phyloP scores from a whole-genome alignment of 768 basidiomycete genomes.

The Glaciozyma martinii region DNA sequence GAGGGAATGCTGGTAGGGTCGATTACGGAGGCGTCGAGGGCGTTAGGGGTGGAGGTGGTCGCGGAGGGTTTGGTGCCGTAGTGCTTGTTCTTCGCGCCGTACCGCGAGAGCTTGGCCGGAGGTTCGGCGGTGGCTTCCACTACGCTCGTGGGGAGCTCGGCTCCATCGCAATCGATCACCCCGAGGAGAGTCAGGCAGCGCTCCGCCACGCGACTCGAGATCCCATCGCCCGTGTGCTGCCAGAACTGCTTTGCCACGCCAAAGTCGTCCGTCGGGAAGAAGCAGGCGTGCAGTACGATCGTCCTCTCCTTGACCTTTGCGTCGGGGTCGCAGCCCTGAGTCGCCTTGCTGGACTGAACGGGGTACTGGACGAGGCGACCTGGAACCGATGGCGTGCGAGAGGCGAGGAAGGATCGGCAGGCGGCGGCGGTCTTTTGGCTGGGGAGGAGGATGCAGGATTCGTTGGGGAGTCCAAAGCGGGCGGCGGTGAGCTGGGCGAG shows the following conservation, averaged over 20 bases:
- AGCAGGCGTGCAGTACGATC: slow-evolving; percentile 66
- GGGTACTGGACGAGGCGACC: slow-evolving; percentile 64
- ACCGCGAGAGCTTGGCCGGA: background rate
- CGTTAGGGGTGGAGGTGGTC: slow-evolving; percentile 18
- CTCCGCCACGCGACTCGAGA: slow-evolving; percentile 80
- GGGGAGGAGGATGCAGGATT: slow-evolving; percentile 70
- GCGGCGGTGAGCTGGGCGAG: slow-evolving; percentile 66
- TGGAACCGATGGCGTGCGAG: slow-evolving; percentile 49
- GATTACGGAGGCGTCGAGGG: slow-evolving; percentile 8
- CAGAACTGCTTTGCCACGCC: slow-evolving; percentile 79
- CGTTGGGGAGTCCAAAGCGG: slow-evolving; percentile 63
- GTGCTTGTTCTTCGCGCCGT: slow-evolving; percentile 18
- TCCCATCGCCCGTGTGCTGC: slow-evolving; percentile 87
- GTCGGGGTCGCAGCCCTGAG: slow-evolving; percentile 17
- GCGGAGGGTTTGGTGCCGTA: slow-evolving; percentile 12
- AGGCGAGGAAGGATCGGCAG: slow-evolving; percentile 64
- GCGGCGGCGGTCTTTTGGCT: slow-evolving; percentile 61
- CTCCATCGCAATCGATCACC: slow-evolving; percentile 36
- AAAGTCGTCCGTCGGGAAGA: slow-evolving; percentile 59
- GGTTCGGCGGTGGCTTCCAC: background rate
- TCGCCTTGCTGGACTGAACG: slow-evolving; percentile 42
- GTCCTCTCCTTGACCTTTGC: slow-evolving; percentile 11
- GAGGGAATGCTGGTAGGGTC: background rate
- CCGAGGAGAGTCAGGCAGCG: slow-evolving; percentile 65
- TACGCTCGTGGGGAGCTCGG: background rate